Evolutionary conservation across 2,329 filamentous ascomycete species (phyloP), one percentile per base, ranked within the genome.

Genomic region (Fusarium metavorans): DNA sequence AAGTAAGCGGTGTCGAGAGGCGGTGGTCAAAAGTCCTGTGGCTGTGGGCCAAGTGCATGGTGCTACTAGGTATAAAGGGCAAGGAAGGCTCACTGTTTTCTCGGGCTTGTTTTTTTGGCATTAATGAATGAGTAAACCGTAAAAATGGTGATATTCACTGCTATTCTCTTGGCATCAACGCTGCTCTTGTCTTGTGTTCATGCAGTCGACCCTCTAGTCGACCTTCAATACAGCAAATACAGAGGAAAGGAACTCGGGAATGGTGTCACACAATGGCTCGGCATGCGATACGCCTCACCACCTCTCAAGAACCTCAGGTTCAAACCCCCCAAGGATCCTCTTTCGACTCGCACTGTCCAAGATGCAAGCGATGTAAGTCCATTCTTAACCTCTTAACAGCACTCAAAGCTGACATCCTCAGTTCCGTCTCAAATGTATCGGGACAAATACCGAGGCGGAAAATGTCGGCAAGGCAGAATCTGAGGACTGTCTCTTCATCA

Each of bases 231-330:
- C 79, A 88, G 91, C 34, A 88, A 85, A 30, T 95, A 95, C 78
- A 81, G 86, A 59, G 94, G 94, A 10, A 82, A 84, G 5, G 78
- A 84, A 2, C 83, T 88, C 2, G 75, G 82, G 0, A 89, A 89
- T 75, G 92, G 91, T 1, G 84, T 95, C 57, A 90, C 88, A 3
- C 87, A 92, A 80, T 96, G 93, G 92, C 87, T 94, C 9, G 94
- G 93, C 2, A 90, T 97, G 72, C 89, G 93, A 50, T 97, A 91
- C 83, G 94, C 93, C 2, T 91, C 92, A 6, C 86, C 93, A 16
- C 94, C 94, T 0, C 66, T 93, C 3, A 92, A 91, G 1, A 76
- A 88, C 7, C 80, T 94, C 69, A 88, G 94, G 23, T 96, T 95
- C 78, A 85, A 87, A 63, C 90, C 91, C 14, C 93, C 94, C 0